phyloP scores from a whole-genome alignment of 2,329 filamentous ascomycete species.

The Bipolaris sorokiniana region DNA sequence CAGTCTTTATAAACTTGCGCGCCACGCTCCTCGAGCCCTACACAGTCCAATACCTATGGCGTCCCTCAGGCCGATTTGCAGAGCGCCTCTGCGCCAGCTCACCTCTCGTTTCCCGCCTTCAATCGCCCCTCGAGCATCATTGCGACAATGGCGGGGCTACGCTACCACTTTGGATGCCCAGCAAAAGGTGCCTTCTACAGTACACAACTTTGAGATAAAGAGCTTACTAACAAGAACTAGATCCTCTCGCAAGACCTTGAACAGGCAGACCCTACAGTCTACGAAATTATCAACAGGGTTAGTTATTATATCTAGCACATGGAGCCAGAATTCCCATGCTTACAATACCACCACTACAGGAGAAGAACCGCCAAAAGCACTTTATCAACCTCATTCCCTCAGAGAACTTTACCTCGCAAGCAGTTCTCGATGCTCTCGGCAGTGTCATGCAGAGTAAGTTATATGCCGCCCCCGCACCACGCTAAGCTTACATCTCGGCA shows the following conservation, averaged over 20 bases:
- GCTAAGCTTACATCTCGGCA: slow-evolving; percentile 48
- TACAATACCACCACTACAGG: slow-evolving; percentile 59
- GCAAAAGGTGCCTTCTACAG: slow-evolving; percentile 52
- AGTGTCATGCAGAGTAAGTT: slow-evolving; percentile 53
- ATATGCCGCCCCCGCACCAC: slow-evolving; percentile 66
- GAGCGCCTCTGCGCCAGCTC: slow-evolving; percentile 49
- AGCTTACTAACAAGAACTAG: slow-evolving; percentile 54
- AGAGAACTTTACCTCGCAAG: slow-evolving; percentile 98
- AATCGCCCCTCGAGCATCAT: slow-evolving; percentile 42
- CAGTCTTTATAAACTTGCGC: slow-evolving; percentile 27
- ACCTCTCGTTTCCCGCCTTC: slow-evolving; percentile 29
- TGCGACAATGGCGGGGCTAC: slow-evolving; percentile 48
- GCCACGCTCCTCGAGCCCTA: slow-evolving; percentile 18
- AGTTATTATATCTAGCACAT: slow-evolving; percentile 24
- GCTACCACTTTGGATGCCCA: slow-evolving; percentile 54
- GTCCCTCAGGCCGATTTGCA: slow-evolving; percentile 48
- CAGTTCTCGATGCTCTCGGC: slow-evolving; percentile 96
- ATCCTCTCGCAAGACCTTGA: slow-evolving; percentile 79
- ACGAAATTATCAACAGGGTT: slow-evolving; percentile 89
- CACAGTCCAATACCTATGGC: slow-evolving; percentile 47
- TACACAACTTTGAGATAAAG: background rate
- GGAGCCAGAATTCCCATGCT: slow-evolving; percentile 22
- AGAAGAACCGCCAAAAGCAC: slow-evolving; percentile 95
- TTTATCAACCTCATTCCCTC: slow-evolving; percentile 99
- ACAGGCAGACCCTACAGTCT: slow-evolving; percentile 85